phyloP scores from a whole-genome alignment of 805 yeast genomes.

The Hanseniaspora singularis region DNA sequence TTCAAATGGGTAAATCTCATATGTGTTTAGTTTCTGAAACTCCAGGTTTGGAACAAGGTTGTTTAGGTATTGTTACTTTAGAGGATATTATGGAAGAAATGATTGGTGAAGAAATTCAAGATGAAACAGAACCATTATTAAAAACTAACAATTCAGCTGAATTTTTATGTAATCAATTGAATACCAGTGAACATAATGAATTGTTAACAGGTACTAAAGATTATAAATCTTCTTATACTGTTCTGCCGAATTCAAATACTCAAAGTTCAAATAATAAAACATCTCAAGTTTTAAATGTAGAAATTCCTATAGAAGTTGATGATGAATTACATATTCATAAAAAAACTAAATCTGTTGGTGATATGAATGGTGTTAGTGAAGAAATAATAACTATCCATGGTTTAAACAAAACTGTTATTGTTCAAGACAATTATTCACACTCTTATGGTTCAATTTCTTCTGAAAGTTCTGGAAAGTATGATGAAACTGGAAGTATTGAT shows the following conservation, averaged over 20 bases:
- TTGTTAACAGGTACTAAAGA: background rate
- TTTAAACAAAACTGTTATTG: constrained; percentile 13
- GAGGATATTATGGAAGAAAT: constrained; percentile 98
- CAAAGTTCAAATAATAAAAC: background rate
- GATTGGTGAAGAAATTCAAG: constrained; percentile 95
- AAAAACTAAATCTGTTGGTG: constrained; percentile 9
- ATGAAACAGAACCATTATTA: constrained; percentile 85
- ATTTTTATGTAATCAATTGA: background rate
- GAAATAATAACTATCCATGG: constrained; percentile 15
- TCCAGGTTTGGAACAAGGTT: constrained; percentile 78
- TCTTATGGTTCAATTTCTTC: constrained; percentile 14
- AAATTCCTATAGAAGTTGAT: constrained; percentile 9
- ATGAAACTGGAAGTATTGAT: background rate
- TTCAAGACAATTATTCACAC: constrained; percentile 11
- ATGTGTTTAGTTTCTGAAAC: constrained; percentile 83
- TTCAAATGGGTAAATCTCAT: constrained; percentile 95
- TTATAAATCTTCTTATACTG: constrained; percentile 12
- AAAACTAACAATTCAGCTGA: constrained; percentile 32
- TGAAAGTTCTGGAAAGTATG: background rate
- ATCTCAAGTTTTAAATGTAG: background rate
- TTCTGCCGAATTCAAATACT: constrained; percentile 5
- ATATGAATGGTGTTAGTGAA: constrained; percentile 13
- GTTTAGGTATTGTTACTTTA: constrained; percentile 79
- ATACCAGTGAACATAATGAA: background rate
- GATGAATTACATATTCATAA: constrained; percentile 14